These are phyloP conservation scores for Melampsora abietis-canadensis DNA, from an alignment of 1,284 basidiomycete genomes.

Conservation along the genomic window DNA sequence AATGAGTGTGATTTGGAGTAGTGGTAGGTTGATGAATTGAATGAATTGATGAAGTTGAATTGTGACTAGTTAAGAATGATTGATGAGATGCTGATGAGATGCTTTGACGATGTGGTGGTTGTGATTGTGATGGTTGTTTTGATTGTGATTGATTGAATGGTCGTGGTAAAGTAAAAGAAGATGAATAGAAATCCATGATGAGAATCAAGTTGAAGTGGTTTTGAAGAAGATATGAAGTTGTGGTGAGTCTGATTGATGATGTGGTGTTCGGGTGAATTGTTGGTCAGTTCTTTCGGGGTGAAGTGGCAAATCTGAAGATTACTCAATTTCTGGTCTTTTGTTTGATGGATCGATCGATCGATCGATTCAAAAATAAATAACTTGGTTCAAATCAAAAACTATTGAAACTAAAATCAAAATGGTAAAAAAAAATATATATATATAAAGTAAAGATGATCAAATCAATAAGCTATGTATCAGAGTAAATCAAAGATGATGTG, in stretches of 20 bases:
- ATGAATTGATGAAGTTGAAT: neutral
- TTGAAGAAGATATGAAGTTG: neutral
- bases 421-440: no score
- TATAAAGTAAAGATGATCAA: no score
- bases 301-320: neutral
- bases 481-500: no score
- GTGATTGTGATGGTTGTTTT: neutral
- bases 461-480: no score
- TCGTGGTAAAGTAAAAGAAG: slow-evolving; percentile 29
- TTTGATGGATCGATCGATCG: no score
- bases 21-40: neutral
- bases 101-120: neutral
- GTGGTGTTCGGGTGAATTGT: neutral
- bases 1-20: neutral
- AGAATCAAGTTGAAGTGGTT: no score
- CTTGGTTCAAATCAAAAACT: no score
- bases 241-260: neutral
- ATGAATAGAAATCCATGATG: slow-evolving; percentile 37
- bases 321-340: slow-evolving; percentile 2
- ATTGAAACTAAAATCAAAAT: slow-evolving; percentile 1
- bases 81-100: neutral
- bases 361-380: no score
- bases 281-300: neutral
- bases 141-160: slow-evolving; percentile 5
- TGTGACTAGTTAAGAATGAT: neutral